These are phyloP conservation scores for Lipomyces yamanashiensis DNA, from an alignment of 805 yeast species.

Conservation along the genomic window DNA sequence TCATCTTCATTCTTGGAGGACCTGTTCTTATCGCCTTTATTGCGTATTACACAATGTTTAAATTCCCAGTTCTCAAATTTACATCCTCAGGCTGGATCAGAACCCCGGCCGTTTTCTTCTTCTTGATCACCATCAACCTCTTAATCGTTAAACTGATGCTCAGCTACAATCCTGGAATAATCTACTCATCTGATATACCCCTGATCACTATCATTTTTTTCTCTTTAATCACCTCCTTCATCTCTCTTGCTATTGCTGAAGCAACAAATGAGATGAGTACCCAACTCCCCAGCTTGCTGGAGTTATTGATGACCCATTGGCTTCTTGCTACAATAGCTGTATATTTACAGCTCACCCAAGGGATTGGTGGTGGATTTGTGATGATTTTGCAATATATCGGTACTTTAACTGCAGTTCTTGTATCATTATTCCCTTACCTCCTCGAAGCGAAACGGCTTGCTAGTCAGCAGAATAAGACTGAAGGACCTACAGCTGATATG, in stretches of 20 bases:
- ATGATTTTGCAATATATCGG: conserved; percentile 22
- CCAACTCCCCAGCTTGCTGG: conserved; percentile 13
- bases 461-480: background rate
- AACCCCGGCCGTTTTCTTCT: conserved; percentile 13
- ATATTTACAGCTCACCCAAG: background rate
- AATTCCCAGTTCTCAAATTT: conserved; percentile 2
- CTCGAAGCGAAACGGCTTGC: conserved; percentile 1
- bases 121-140: conserved; percentile 9
- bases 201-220: conserved; percentile 12
- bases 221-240: conserved; percentile 3
- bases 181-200: conserved; percentile 31
- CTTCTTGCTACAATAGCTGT: conserved; percentile 12
- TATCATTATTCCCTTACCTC: conserved; percentile 12
- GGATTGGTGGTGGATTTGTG: conserved; percentile 21
- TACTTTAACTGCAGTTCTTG: conserved; percentile 4
- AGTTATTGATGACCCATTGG: conserved; percentile 22
- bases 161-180: conserved; percentile 12
- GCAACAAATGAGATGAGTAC: conserved; percentile 7
- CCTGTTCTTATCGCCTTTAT: conserved; percentile 17
- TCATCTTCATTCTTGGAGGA: conserved; percentile 10
- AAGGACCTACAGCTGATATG: background rate
- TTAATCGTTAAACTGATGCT: conserved; percentile 4
- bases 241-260: conserved; percentile 10
- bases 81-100: conserved; percentile 23
- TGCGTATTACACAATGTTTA: conserved; percentile 5